Percentiles rank a stretch among this genome's conserved stretches.
Conservation (phyloP, 768 basidiomycete species). For the Auricularia heimuer region DNA sequence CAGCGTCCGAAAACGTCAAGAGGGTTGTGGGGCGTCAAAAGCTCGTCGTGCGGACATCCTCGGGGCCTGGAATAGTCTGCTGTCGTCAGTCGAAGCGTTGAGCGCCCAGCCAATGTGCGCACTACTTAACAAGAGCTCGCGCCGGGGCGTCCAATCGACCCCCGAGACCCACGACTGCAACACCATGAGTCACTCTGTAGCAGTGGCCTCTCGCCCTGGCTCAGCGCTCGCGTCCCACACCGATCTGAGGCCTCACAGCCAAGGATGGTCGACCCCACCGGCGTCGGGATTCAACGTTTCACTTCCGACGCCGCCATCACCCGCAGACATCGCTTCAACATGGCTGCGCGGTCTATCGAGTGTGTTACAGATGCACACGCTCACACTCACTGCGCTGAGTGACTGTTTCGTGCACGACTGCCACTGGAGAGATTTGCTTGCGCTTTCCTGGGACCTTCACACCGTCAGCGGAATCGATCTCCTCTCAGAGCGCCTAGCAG, state of each 20-base stretch:
- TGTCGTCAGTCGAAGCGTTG: too few species aligned
- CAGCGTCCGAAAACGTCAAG: too few species aligned
- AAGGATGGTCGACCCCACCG: background rate
- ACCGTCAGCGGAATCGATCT: background rate
- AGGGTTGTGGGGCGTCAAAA: too few species aligned
- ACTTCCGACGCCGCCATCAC: background rate
- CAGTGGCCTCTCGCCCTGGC: background rate
- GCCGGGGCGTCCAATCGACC: too few species aligned
- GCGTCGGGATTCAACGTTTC: background rate
- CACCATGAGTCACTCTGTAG: background rate
- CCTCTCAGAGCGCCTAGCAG: background rate
- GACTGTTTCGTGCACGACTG: background rate
- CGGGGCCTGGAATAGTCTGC: too few species aligned
- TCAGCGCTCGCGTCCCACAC: background rate
- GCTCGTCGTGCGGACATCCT: too few species aligned
- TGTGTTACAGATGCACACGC: background rate
- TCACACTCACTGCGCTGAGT: background rate
- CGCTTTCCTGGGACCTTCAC: background rate
- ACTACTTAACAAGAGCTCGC: too few species aligned
- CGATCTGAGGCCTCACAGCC: background rate
- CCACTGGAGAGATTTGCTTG: background rate
- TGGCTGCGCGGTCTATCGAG: background rate
- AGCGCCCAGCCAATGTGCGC: too few species aligned
- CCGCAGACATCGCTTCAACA: background rate
- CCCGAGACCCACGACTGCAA: background rate